Evolutionary conservation across 2,329 filamentous ascomycete species (phyloP), one percentile per base, ranked within the genome.

Genomic region (Colletotrichum costaricense): DNA sequence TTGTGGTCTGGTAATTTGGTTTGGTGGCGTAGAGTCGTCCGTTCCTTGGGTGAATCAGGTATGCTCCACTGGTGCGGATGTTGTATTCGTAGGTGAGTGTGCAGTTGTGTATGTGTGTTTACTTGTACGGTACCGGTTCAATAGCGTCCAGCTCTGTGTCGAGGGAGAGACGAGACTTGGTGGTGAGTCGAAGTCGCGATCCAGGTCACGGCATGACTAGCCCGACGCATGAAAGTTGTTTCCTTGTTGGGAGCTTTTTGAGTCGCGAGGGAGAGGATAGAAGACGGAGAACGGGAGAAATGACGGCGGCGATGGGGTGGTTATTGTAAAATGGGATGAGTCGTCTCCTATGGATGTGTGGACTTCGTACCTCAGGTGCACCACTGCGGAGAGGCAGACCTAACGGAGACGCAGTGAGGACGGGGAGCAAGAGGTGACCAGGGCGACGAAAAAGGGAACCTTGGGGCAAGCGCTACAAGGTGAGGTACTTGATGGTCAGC

Each of bases 11-110:
- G 42, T 49, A 49, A 22, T 49, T n/a, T 49, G 19, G 19, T 49
- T 57, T 63, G 57, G 64, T 72, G 69, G 69, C 57, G 57, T 64
- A 68, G 38, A 24, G 49, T 72, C 57, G 69, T 63, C 69, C 69
- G 69, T 59, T 35, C 33, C 52, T 72, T 28, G 49, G 4, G 70
- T 73, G 70, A 73, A 73, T 73, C 70, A 73, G 67, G 60, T n/a
- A 64, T 26, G n/a, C 67, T 60, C 67, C 55, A 71, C 57, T 19
- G 49, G 63, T 22, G 19, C 30, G 38, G 16, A 6, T 42, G 38
- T 19, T 42, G 38, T 42, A 42, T 42, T 19, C 35, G 54, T 56
- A 22, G 54, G 12, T 56, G 52, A 16, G 7, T 24, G 54, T 56
- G 12, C 14, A 35, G 33, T 35, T 35, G 54, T 28, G 24, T 14